Evolutionary conservation across 495 filamentous ascomycete species (phyloP), one percentile per base, ranked within the genome.

Genomic region (Ascobolus immersus): DNA sequence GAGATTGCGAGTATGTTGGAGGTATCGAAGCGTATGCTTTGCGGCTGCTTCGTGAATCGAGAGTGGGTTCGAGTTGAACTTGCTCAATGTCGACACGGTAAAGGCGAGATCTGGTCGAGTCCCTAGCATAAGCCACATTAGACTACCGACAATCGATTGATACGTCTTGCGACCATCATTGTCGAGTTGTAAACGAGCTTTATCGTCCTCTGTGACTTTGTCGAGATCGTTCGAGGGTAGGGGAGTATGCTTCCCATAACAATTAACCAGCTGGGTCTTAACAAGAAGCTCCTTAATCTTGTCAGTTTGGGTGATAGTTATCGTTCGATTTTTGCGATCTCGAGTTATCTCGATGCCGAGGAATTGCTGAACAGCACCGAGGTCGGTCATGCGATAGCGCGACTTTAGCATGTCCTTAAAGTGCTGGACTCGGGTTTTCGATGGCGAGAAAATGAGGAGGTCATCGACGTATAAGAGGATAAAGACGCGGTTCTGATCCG

Each of bases 101-200:
- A 39, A 51, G 4, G 35, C 41, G 1, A 54, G 17, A 22, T 51
- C 41, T 4, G 39, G 44, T 4, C 50, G 31, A 4, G 44, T 52
- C 3, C 35, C 28, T 2, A 46, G 25, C 28, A 44, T 39, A 0
- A 44, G 7, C 17, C 50, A 52, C 36, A 47, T 51, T 2, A 53
- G 23, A 9, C 36, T 42, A 5, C 50, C 40, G 4, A 52, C 18
- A 2, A 42, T 14, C 1, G 36, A 33, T 29, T 46, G 41, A n/a
- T n/a, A n/a, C n/a, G n/a, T n/a, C n/a, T n/a, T n/a, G n/a, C n/a
- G n/a, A n/a, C n/a, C n/a, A n/a, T n/a, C n/a, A n/a, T n/a, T n/a
- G n/a, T n/a, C n/a, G n/a, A n/a, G n/a, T n/a, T n/a, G n/a, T n/a
- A n/a, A n/a, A n/a, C n/a, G n/a, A n/a, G n/a, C n/a, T n/a, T n/a